Conservation (phyloP, 225 moss, liverwort and hornwort species). For the Physcomitrellopsis africana region DNA sequence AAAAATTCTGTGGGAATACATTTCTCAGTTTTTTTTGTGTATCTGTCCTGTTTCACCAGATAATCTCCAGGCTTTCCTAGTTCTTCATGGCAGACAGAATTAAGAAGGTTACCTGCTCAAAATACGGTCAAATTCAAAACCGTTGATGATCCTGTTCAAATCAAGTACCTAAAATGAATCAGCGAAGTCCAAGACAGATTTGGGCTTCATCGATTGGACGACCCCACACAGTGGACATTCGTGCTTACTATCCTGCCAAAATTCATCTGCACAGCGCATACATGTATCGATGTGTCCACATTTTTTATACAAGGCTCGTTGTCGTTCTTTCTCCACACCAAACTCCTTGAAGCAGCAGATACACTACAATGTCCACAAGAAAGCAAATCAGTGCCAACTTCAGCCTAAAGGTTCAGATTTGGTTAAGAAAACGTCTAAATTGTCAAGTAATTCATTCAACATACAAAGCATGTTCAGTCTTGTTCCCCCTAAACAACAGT, state of each 20-base stretch:
- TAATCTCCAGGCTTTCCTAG: no score
- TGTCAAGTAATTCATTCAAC: neutral
- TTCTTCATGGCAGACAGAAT: no score
- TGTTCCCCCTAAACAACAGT: neutral
- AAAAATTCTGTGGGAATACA: no score
- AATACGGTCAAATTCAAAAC: neutral
- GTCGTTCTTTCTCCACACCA: slow-evolving; percentile 41
- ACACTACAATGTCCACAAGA: slow-evolving; percentile 37
- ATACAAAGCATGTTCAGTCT: neutral
- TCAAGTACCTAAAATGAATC: slow-evolving; percentile 23
- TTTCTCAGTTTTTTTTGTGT: no score
- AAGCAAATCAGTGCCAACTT: neutral
- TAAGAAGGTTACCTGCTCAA: neutral
- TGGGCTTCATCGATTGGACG: slow-evolving; percentile 36
- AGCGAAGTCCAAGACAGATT: slow-evolving; percentile 47
- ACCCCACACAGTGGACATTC: slow-evolving; percentile 43
- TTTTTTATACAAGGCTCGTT: slow-evolving; percentile 42
- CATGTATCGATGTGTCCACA: slow-evolving; percentile 63
- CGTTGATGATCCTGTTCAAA: slow-evolving; percentile 16
- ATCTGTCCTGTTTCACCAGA: no score
- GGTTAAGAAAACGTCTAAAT: neutral
- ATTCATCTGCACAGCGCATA: slow-evolving; percentile 42
- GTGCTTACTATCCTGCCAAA: slow-evolving; percentile 39
- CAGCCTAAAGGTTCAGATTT: neutral
- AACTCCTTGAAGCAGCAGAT: slow-evolving; percentile 43